Evolutionary conservation across 2,329 filamentous ascomycete genomes (phyloP).

Genomic region (Nannizziopsis arthrosporioides): DNA sequence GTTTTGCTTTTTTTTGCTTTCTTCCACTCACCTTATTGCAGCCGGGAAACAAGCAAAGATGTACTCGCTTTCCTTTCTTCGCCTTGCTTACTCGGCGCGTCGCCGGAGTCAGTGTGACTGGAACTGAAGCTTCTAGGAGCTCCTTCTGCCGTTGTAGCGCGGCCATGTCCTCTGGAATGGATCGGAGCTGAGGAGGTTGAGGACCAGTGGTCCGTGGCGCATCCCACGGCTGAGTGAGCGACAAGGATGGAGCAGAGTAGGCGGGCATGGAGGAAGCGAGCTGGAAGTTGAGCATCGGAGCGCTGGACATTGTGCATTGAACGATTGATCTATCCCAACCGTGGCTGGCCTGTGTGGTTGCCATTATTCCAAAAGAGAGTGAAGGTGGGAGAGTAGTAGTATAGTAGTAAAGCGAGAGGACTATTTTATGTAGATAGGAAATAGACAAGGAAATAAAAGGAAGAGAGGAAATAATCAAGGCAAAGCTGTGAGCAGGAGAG

Average conservation of each 20-base stretch:
- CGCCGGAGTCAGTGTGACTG: slow-evolving; percentile 38
- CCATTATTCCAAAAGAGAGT: background rate
- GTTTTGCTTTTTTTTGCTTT: background rate
- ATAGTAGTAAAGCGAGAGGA: too few relatives aligned
- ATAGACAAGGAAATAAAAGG: background rate
- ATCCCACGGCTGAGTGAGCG: too few relatives aligned
- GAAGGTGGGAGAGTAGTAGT: background rate
- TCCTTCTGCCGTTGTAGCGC: slow-evolving; percentile 1
- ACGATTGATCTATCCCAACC: background rate
- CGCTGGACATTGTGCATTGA: background rate
- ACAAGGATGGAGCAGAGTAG: too few relatives aligned
- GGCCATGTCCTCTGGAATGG: background rate
- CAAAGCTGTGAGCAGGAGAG: background rate
- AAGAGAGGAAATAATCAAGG: background rate
- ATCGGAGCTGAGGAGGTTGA: background rate
- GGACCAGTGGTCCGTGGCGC: background rate
- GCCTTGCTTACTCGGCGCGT: slow-evolving; percentile 42
- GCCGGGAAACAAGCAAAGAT: slow-evolving; percentile 37
- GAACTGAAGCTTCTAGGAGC: slow-evolving; percentile 6
- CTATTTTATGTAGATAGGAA: background rate
- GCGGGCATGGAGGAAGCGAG: background rate
- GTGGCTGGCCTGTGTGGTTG: background rate
- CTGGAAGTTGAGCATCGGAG: slow-evolving; percentile 4
- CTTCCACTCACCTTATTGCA: slow-evolving; percentile 35
- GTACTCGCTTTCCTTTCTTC: slow-evolving; percentile 42